Evolutionary conservation across 768 basidiomycete species (phyloP).

Genomic region (Udeniomyces megalosporus): DNA sequence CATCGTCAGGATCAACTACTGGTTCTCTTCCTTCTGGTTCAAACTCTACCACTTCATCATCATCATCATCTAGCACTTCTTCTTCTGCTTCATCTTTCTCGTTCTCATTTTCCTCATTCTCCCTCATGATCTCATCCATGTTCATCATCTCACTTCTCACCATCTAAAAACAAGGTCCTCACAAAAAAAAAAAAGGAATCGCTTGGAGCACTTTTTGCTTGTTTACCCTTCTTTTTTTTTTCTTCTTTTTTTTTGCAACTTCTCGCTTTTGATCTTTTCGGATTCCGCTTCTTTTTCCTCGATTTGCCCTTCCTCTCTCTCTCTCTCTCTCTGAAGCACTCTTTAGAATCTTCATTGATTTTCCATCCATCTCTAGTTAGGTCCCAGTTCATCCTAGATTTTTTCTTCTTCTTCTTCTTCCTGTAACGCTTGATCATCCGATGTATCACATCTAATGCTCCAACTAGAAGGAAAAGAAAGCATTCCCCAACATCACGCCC

Average conservation of each 20-base stretch:
- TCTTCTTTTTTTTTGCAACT: not conserved
- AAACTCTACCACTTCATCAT: not conserved
- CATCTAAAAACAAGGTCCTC: no score
- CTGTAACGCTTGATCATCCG: not conserved
- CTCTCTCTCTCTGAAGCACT: no score
- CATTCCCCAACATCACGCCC: no score
- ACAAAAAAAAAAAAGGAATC: not conserved
- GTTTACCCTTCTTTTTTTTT: not conserved
- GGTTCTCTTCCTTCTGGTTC: not conserved
- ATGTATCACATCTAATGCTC: no score
- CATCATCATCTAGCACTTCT: not conserved
- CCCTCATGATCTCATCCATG: not conserved
- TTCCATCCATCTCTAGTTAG: no score
- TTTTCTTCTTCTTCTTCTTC: no score
- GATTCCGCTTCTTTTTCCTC: not conserved
- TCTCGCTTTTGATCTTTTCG: not conserved
- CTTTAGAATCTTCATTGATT: no score
- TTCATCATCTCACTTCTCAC: no score
- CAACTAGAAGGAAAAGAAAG: no score
- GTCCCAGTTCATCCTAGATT: no score
- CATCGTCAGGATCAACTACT: not conserved
- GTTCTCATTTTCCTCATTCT: not conserved
- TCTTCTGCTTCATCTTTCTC: not conserved
- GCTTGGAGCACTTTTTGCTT: not conserved
- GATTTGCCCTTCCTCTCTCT: not conserved